These are phyloP conservation scores for Phytophthora tentaculata DNA, from an alignment of 352 stramenopile species.

Conservation along the genomic window DNA sequence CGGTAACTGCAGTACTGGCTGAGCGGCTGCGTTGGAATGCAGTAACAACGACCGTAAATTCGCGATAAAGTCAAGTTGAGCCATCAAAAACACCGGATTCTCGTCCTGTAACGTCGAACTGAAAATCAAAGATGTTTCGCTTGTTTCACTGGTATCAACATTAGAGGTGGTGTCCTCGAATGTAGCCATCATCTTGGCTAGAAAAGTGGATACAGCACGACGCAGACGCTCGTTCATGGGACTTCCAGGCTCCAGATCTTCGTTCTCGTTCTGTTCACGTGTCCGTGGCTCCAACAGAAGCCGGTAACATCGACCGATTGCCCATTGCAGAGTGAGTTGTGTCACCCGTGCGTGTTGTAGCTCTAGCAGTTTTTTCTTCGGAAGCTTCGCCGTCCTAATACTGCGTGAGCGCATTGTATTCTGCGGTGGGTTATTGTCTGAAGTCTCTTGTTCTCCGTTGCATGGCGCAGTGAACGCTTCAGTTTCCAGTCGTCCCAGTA, in stretches of 20 bases:
- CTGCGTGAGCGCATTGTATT: slow-evolving; percentile 19
- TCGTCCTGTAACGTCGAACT: slow-evolving; percentile 13
- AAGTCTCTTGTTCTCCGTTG: slow-evolving; percentile 22
- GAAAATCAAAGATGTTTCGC: slow-evolving; percentile 14
- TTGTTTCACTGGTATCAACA: slow-evolving; percentile 15
- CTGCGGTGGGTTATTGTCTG: slow-evolving; percentile 1
- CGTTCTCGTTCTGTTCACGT: slow-evolving; percentile 5
- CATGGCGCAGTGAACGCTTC: slow-evolving; percentile 49
- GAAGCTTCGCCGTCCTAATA: slow-evolving; percentile 19
- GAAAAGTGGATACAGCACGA: slow-evolving; percentile 21
- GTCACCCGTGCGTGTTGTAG: slow-evolving; percentile 25
- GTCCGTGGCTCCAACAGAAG: slow-evolving; percentile 48
- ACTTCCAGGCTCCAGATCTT: slow-evolving; percentile 18
- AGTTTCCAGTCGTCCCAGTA: slow-evolving; percentile 55
- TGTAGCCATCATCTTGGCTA: slow-evolving; percentile 33
- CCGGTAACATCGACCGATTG: slow-evolving; percentile 58
- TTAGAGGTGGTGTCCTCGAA: slow-evolving; percentile 23
- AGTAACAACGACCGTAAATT: slow-evolving; percentile 38
- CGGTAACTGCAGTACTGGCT: slow-evolving; percentile 22
- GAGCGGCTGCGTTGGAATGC: slow-evolving; percentile 16
- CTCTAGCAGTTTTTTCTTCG: slow-evolving; percentile 27
- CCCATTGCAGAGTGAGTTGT: slow-evolving; percentile 62
- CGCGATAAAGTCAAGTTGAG: slow-evolving; percentile 69
- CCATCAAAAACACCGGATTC: slow-evolving; percentile 55
- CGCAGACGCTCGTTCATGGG: slow-evolving; percentile 25